A percentile compares a stretch with the other conserved stretches of the same genome.
phyloP scores from a whole-genome alignment of 108 stramenopile species.

The Pseudonitzschia delicatissima region DNA sequence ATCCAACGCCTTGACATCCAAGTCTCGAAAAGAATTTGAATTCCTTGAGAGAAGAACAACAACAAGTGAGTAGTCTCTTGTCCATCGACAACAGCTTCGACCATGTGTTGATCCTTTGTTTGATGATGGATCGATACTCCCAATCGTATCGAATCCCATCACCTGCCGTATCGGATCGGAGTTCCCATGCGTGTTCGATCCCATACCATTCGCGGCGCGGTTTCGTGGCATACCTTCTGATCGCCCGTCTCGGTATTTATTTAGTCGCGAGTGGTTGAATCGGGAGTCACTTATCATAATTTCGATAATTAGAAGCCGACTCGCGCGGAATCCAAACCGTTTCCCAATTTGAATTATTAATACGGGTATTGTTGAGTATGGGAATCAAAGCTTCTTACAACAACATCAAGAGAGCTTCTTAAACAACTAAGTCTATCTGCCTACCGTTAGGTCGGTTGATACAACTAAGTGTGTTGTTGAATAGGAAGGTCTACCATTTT shows the following conservation, averaged over 20 bases:
- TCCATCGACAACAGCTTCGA: background rate
- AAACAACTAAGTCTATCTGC: background rate
- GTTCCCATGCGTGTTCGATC: background rate
- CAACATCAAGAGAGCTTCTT: background rate
- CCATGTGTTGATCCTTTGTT: background rate
- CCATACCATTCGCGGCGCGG: background rate
- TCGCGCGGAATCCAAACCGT: background rate
- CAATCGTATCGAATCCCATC: background rate
- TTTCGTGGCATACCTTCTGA: background rate
- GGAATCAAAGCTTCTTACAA: too few species aligned
- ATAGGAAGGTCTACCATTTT: background rate
- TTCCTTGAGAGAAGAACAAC: background rate
- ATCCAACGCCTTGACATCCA: background rate
- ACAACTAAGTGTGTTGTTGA: background rate
- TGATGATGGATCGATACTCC: background rate
- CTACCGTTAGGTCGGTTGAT: background rate
- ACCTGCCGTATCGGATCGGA: background rate
- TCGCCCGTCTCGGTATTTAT: slow-evolving; percentile 4
- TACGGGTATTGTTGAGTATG: background rate
- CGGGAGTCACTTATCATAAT: background rate
- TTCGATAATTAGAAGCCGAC: background rate
- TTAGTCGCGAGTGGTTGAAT: slow-evolving; percentile 8
- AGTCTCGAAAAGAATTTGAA: background rate
- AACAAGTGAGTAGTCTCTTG: background rate
- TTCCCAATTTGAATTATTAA: background rate